Conservation (phyloP, 208 protist genomes). For the Acanthamoeba castellanii region DNA sequence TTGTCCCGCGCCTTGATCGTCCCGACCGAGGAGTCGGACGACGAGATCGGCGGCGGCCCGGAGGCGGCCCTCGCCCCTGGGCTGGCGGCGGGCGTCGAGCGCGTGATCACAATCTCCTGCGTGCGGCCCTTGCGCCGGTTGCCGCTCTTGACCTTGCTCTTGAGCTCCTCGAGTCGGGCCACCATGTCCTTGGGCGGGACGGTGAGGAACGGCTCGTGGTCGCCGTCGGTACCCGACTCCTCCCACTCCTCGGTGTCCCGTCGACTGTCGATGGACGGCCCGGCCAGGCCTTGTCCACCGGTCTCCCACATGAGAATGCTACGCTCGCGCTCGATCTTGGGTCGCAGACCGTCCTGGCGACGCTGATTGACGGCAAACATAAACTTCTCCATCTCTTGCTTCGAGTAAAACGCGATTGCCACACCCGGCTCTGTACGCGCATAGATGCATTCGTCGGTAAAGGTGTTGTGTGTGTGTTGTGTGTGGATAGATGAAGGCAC, state of each 20-base stretch:
- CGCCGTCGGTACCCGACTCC: not conserved
- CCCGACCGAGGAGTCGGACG: not conserved
- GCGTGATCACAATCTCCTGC: constrained; percentile 1
- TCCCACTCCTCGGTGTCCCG: constrained; percentile 42
- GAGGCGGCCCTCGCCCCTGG: not conserved
- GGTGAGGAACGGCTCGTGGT: not conserved
- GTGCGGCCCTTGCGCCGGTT: not conserved
- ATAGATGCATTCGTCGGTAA: not conserved
- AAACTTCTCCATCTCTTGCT: constrained; percentile 52
- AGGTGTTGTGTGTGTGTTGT: not conserved
- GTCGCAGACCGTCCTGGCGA: not conserved
- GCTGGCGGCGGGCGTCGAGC: not conserved
- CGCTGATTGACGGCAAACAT: constrained; percentile 39
- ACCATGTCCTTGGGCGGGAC: not conserved
- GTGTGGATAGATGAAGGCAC: not conserved
- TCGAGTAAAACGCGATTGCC: constrained; percentile 48
- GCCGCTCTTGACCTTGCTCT: not conserved
- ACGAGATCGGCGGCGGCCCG: not conserved
- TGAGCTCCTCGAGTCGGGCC: constrained; percentile 46
- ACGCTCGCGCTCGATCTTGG: not conserved
- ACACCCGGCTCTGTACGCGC: not conserved
- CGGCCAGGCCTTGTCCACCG: not conserved
- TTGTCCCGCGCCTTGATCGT: constrained; percentile 26
- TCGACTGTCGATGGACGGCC: not conserved
- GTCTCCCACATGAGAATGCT: constrained; percentile 16